Conservation (phyloP, 495 filamentous ascomycete species). For the Trichoderma erinaceum region DNA sequence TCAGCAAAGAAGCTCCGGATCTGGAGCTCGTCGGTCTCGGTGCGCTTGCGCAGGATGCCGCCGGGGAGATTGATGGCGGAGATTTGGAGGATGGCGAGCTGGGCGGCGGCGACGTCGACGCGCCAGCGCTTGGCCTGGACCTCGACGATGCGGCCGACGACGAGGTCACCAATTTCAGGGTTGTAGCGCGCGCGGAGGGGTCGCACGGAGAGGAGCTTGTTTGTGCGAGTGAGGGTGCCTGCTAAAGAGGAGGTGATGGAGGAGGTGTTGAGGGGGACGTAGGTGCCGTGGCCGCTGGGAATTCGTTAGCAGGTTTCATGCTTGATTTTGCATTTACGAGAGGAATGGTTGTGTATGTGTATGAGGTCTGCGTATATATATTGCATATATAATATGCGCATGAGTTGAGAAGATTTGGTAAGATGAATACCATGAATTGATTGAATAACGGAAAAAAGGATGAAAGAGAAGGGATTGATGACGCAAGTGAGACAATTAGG, state of each 20-base stretch:
- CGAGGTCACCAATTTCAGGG: conserved; percentile 91
- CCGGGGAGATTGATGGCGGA: conserved; percentile 90
- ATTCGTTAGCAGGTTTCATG: neutral
- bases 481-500: neutral
- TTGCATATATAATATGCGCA: too few species aligned
- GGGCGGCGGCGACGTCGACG: conserved; percentile 80
- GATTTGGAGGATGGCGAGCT: conserved; percentile 76
- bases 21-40: conserved; percentile 89
- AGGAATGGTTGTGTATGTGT: neutral
- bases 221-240: conserved; percentile 81
- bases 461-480: neutral
- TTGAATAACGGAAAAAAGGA: neutral
- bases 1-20: conserved; percentile 90
- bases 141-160: conserved; percentile 87
- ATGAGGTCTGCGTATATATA: neutral
- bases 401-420: too few species aligned
- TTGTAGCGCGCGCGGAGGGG: conserved; percentile 90
- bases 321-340: neutral
- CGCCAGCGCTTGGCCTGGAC: conserved; percentile 88
- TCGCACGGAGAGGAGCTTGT: conserved; percentile 87
- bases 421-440: neutral
- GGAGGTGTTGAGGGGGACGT: conserved; percentile 50
- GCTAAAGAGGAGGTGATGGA: conserved; percentile 81
- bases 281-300: conserved; percentile 74
- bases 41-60: conserved; percentile 83